These are phyloP conservation scores for Talaromyces sp. DNA, from an alignment of 2,329 filamentous ascomycete genomes.

Conservation along the genomic window DNA sequence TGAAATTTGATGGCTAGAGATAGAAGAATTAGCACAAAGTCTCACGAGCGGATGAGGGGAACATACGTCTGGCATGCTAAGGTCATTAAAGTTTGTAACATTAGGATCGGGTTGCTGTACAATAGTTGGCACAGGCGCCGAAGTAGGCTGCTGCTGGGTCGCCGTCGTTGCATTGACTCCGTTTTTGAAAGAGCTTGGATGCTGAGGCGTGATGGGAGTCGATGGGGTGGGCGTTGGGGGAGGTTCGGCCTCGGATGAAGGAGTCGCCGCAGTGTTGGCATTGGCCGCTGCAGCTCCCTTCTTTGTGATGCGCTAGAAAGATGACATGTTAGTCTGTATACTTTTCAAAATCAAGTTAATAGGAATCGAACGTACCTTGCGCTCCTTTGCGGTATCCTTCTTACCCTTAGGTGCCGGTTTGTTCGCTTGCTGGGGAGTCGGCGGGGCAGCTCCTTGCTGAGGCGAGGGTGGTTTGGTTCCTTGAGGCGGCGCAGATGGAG, in stretches of 20 bases:
- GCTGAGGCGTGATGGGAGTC: constrained; percentile 48
- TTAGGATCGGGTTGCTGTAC: constrained; percentile 35
- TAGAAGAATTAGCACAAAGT: not conserved
- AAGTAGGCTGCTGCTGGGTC: constrained; percentile 31
- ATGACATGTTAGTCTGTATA: constrained; percentile 15
- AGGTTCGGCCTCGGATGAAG: constrained; percentile 46
- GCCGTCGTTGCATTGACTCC: constrained; percentile 33
- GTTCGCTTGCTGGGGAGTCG: constrained; percentile 59
- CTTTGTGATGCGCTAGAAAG: constrained; percentile 41
- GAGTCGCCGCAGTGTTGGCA: constrained; percentile 42
- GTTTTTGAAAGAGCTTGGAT: constrained; percentile 45
- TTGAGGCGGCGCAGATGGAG: constrained; percentile 45
- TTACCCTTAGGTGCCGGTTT: constrained; percentile 59
- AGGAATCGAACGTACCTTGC: constrained; percentile 45
- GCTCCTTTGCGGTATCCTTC: constrained; percentile 54
- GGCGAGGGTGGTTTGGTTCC: constrained; percentile 43
- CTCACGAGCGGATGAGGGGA: not conserved
- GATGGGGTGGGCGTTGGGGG: constrained; percentile 49
- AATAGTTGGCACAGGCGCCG: constrained; percentile 36
- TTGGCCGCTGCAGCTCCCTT: constrained; percentile 38
- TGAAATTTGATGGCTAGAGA: constrained; percentile 34
- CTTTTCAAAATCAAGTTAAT: constrained; percentile 2
- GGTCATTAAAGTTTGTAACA: constrained; percentile 33
- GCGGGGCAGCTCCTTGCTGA: constrained; percentile 51
- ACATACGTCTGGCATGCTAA: constrained; percentile 40